A percentile compares a stretch with the other conserved stretches of the same genome.
These are phyloP conservation scores for Edaphochlamys debaryana DNA, from an alignment of 139 green algal genomes.

Conservation along the genomic window DNA sequence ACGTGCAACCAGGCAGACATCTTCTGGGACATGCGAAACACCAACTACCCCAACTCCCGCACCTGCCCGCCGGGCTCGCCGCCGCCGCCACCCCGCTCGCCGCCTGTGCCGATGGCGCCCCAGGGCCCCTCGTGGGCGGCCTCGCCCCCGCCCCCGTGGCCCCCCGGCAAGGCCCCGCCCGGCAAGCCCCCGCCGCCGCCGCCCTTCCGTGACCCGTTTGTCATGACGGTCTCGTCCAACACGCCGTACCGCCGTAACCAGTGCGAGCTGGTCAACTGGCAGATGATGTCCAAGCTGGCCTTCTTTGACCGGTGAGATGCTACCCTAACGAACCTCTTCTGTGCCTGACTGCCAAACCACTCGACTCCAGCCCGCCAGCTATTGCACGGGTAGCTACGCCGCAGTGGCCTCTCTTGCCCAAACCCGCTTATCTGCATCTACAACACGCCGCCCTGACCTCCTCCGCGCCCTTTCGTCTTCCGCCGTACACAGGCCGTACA, in stretches of 20 bases:
- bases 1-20: neutral
- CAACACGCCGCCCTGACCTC: too few relatives aligned
- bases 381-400: too few relatives aligned
- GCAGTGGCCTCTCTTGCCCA: too few relatives aligned
- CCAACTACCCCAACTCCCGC: conserved; percentile 9
- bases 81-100: neutral
- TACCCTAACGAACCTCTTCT: neutral
- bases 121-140: neutral
- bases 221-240: neutral
- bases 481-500: conserved; percentile 18
- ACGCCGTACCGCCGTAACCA: neutral
- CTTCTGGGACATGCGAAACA: conserved; percentile 34
- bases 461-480: too few relatives aligned
- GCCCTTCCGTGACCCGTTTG: conserved; percentile 24
- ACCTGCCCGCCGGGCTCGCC: conserved; percentile 3
- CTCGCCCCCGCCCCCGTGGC: neutral
- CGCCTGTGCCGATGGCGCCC: neutral
- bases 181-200: neutral
- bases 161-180: neutral
- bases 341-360: too few relatives aligned
- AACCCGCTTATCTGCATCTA: too few relatives aligned
- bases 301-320: conserved; percentile 26
- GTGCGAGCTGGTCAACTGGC: neutral
- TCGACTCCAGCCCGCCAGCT: too few relatives aligned
- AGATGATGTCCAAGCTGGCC: conserved; percentile 1